phyloP scores from a whole-genome alignment of 495 filamentous ascomycete genomes.

The Entonaema liquescens region DNA sequence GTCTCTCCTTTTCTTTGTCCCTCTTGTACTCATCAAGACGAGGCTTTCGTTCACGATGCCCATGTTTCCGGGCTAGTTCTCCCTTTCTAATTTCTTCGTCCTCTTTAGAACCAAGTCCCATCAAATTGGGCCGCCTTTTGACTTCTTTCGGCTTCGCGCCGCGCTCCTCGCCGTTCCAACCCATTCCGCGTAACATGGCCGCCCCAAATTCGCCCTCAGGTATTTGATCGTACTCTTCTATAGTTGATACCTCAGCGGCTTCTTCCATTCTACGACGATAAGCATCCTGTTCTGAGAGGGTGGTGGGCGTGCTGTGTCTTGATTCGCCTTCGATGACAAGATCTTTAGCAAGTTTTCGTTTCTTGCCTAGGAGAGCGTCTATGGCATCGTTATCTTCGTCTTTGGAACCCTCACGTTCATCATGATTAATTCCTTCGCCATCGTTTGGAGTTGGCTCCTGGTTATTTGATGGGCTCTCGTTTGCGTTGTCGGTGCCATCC shows the following conservation, averaged over 20 bases:
- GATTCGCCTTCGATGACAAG: slow-evolving; percentile 42
- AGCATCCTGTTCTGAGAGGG: slow-evolving; percentile 68
- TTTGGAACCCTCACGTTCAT: slow-evolving; percentile 38
- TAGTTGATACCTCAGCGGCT: slow-evolving; percentile 76
- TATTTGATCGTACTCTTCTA: slow-evolving; percentile 86
- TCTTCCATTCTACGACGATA: slow-evolving; percentile 72
- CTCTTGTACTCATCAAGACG: slow-evolving; percentile 57
- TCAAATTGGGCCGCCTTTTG: slow-evolving; percentile 76
- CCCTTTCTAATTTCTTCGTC: slow-evolving; percentile 67
- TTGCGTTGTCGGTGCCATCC: slow-evolving; percentile 17
- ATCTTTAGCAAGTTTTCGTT: slow-evolving; percentile 42
- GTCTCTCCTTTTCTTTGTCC: slow-evolving; percentile 53
- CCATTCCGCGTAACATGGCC: slow-evolving; percentile 87
- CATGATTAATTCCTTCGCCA: slow-evolving; percentile 44
- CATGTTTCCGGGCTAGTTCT: slow-evolving; percentile 43
- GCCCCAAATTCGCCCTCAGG: slow-evolving; percentile 95
- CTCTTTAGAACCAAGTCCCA: slow-evolving; percentile 84
- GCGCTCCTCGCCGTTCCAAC: slow-evolving; percentile 86
- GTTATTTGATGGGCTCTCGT: slow-evolving; percentile 37
- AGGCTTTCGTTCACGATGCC: slow-evolving; percentile 47
- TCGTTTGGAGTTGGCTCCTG: slow-evolving; percentile 35
- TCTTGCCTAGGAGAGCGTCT: slow-evolving; percentile 74
- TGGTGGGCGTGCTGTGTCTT: slow-evolving; percentile 38
- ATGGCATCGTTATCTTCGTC: slow-evolving; percentile 83
- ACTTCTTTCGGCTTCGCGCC: slow-evolving; percentile 56